Evolutionary conservation across 2,329 filamentous ascomycete genomes (phyloP), one percentile per base, ranked within the genome.

Genomic region (Xylariales sp.): DNA sequence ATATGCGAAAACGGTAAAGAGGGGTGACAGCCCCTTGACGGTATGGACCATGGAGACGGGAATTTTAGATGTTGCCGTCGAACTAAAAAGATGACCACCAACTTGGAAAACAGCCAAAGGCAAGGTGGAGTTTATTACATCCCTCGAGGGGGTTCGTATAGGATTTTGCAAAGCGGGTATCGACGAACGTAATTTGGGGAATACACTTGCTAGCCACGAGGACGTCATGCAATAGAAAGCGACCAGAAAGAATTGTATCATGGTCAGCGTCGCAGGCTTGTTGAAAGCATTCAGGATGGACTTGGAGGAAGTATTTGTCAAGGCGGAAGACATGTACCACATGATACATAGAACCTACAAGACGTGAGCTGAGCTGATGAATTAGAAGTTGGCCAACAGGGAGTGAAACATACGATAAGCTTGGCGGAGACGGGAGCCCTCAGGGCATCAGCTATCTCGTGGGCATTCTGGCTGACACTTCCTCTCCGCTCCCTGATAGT

Each of bases 301-400:
- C 82, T 99, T 99, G 60, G 96, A 97, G 30, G 96, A 98, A 1
- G 96, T 97, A 79, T 98, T 99, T 69, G 96, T 97, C 74, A 98
- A 84, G 70, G 97, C 96, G 50, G 95, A 98, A 30, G 94, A 97
- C 79, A 92, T 87, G 83, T 98, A 99, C 96, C 96, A 98, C 77
- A 95, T 82, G 65, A 94, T 83, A 81, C 95, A 98, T 56, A 97
- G 89, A 58, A 87, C 81, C 95, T 97, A 80, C 73, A 74, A 68
- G 45, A 64, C 62, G 61, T 39, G 61, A 73, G 12, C 65, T 77
- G 74, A 80, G 76, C 73, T 75, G 48, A 69, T 43, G 58, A 48
- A 59, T 62, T 57, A 28, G 54, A 41, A 66, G 55, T 52, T 67
- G 56, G 36, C 57, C 52, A 61, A 53, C 48, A 65, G 74, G 78